Evolutionary conservation across 73 alveolate genomes (phyloP).

Genomic region (Breviolum minutum): DNA sequence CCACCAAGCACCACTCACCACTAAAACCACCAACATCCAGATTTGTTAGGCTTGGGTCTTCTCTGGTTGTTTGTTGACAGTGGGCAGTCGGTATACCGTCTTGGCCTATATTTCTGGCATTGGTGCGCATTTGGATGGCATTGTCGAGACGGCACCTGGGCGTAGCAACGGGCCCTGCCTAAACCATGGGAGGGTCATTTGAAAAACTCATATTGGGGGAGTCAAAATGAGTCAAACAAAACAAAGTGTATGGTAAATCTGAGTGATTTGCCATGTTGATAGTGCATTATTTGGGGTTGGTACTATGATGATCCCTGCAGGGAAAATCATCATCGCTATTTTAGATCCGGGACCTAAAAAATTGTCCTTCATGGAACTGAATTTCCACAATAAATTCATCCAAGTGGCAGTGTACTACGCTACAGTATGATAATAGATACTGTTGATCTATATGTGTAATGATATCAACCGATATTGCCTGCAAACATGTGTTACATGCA

Average conservation of each 20-base stretch:
- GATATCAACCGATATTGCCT: not conserved
- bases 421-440: no score
- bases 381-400: no score
- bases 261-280: no score
- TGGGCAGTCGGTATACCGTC: conserved; percentile 68
- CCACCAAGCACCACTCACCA: no score
- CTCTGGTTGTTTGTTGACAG: conserved; percentile 76
- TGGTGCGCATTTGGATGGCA: conserved; percentile 86
- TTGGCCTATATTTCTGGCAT: conserved; percentile 86
- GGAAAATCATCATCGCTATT: no score
- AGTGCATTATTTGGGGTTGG: no score
- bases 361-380: no score
- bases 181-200: not conserved
- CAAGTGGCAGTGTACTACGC: no score
- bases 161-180: not conserved
- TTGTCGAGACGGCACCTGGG: conserved; percentile 26
- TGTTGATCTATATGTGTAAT: not conserved
- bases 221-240: not conserved
- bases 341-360: no score
- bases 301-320: no score
- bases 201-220: not conserved
- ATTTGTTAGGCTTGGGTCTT: conserved; percentile 83
- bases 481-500: not conserved
- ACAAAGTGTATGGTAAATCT: no score
- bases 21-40: not conserved